These are phyloP conservation scores for Spathaspora sp. DNA, from an alignment of 805 yeast species.

Conservation along the genomic window DNA sequence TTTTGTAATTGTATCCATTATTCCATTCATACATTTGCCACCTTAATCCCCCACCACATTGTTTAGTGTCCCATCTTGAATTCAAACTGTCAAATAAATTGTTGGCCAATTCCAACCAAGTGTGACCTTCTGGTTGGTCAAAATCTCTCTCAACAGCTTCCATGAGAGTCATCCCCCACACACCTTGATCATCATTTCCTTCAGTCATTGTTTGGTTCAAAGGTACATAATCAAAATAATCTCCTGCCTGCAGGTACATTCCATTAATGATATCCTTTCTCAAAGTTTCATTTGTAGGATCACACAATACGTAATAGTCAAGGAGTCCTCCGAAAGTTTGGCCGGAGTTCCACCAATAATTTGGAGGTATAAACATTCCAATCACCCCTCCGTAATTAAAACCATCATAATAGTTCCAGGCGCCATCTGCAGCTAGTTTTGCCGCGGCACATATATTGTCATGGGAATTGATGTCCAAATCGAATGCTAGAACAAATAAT, in stretches of 20 bases:
- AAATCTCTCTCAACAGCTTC: conserved; percentile 45
- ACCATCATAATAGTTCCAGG: conserved; percentile 45
- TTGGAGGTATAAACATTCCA: conserved; percentile 43
- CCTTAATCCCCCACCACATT: conserved; percentile 86
- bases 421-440: conserved; percentile 29
- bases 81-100: conserved; percentile 92
- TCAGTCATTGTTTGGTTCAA: conserved; percentile 44
- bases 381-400: conserved; percentile 39
- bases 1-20: conserved; percentile 89
- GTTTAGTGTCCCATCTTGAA: conserved; percentile 71
- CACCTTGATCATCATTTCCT: conserved; percentile 52
- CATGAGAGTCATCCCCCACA: conserved; percentile 46
- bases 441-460: conserved; percentile 43
- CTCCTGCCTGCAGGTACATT: conserved; percentile 43
- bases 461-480: conserved; percentile 34
- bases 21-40: conserved; percentile 98
- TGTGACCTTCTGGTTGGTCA: conserved; percentile 56
- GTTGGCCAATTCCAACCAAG: conserved; percentile 82
- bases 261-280: conserved; percentile 28
- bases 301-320: conserved; percentile 38
- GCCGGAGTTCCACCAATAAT: conserved; percentile 55
- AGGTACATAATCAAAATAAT: conserved; percentile 38
- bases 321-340: conserved; percentile 48
- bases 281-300: conserved; percentile 28
- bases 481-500: neutral